A percentile compares a stretch with the other conserved stretches of the same genome.
phyloP scores from a whole-genome alignment of 2,329 filamentous ascomycete species.

The Exophiala spinifera region DNA sequence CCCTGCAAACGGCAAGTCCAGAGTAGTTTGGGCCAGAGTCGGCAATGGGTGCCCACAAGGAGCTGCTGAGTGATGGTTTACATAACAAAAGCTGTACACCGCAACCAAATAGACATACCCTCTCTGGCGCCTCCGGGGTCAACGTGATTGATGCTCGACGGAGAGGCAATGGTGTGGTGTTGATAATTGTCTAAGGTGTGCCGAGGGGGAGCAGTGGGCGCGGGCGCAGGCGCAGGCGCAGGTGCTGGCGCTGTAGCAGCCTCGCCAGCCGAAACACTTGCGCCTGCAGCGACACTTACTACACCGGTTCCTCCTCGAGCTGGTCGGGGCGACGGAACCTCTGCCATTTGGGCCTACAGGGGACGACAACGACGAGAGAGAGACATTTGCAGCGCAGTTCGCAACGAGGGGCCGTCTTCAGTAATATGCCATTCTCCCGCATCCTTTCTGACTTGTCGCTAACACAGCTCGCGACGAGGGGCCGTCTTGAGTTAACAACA shows the following conservation, averaged over 20 bases:
- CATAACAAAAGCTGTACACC: background rate
- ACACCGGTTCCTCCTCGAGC: background rate
- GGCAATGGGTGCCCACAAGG: background rate
- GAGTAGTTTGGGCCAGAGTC: too few relatives aligned
- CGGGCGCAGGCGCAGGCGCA: background rate
- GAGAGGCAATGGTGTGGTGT: background rate
- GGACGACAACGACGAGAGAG: background rate
- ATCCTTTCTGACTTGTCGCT: too few relatives aligned
- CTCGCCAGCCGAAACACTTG: background rate
- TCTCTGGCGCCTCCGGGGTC: background rate
- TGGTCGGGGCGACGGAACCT: background rate
- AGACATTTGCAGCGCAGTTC: background rate
- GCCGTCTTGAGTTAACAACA: background rate
- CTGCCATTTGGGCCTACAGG: background rate
- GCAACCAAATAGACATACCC: constrained; percentile 1
- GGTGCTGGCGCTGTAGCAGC: background rate
- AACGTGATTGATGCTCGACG: constrained; percentile 1
- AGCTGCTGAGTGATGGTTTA: constrained; percentile 7
- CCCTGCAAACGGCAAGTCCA: too few relatives aligned
- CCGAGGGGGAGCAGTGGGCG: background rate
- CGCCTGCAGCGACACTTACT: background rate
- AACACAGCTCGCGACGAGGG: background rate
- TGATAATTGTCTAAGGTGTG: background rate
- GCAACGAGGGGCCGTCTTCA: background rate
- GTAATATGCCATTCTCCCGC: background rate